A percentile compares a stretch with the other conserved stretches of the same genome.
Conservation (phyloP, 2,329 filamentous ascomycete species). For the Aspergillus alliaceus region DNA sequence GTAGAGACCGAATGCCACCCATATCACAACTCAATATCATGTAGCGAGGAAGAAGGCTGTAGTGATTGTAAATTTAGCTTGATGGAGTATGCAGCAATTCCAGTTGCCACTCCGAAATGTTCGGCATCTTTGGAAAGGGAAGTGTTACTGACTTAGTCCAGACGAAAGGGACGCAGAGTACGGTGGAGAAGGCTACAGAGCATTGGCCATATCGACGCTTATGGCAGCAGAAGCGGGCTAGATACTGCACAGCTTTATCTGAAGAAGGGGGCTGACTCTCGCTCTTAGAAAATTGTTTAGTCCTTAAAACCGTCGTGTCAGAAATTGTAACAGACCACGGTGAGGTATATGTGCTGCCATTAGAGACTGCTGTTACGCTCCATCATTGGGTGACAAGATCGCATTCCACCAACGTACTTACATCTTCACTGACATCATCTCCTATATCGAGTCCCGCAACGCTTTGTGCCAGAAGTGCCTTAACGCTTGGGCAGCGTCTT, state of each 20-base stretch:
- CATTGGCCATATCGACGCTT: conserved; percentile 23
- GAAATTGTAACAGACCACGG: conserved; percentile 19
- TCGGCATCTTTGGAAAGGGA: conserved; percentile 15
- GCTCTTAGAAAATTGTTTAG: neutral
- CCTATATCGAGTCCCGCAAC: conserved; percentile 14
- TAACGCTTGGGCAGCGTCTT: neutral
- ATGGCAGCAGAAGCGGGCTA: conserved; percentile 19
- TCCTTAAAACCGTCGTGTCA: conserved; percentile 1
- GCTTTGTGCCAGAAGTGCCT: conserved; percentile 2
- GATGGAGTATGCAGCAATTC: neutral
- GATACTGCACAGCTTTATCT: conserved; percentile 18
- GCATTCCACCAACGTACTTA: conserved; percentile 17
- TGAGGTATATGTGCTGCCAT: conserved; percentile 17
- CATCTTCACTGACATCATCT: conserved; percentile 12
- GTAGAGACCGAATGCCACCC: conserved; percentile 24
- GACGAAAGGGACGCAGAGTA: conserved; percentile 19
- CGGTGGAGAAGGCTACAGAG: conserved; percentile 21
- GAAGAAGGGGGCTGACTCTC: conserved; percentile 11
- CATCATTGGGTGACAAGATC: conserved; percentile 10
- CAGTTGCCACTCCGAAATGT: neutral
- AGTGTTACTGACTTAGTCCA: conserved; percentile 9
- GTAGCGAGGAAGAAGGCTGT: neutral
- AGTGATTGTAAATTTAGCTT: neutral
- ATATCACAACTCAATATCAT: conserved; percentile 16
- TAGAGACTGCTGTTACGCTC: conserved; percentile 18